Conservation (phyloP, 495 filamentous ascomycete genomes). For the Neurospora sp. region DNA sequence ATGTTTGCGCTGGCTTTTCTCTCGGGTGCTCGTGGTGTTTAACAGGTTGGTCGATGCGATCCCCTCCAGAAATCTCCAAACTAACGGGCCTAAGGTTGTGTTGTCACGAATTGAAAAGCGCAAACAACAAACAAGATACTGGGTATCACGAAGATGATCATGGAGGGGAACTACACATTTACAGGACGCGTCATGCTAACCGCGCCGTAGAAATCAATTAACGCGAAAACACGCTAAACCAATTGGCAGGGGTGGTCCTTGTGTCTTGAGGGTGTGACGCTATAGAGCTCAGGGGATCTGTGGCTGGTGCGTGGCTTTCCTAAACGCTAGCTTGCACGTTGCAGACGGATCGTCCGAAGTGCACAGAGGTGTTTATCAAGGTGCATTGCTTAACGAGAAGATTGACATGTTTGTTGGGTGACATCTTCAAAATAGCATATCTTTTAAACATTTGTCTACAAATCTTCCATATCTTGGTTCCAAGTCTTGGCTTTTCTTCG, state of each 20-base stretch:
- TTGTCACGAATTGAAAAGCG: background rate
- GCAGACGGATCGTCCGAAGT: background rate
- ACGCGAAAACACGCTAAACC: conserved; percentile 15
- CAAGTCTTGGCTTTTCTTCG: background rate
- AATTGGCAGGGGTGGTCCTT: background rate
- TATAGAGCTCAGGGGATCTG: background rate
- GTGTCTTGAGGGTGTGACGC: background rate
- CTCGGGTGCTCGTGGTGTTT: background rate
- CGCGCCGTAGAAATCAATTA: conserved; percentile 14
- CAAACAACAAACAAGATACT: background rate
- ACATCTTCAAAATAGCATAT: background rate
- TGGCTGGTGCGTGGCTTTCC: background rate
- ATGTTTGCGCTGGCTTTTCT: background rate
- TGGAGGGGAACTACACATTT: background rate
- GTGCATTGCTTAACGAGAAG: background rate
- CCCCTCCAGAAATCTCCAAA: background rate
- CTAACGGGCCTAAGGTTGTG: background rate
- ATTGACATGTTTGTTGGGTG: background rate
- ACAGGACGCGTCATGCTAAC: background rate
- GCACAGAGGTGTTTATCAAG: background rate
- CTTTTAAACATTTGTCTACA: background rate
- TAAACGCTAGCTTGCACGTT: background rate
- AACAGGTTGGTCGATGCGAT: background rate
- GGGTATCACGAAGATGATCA: background rate
- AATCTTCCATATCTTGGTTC: background rate